Percentiles rank a stretch among this genome's conserved stretches.
Evolutionary conservation across 495 filamentous ascomycete species (phyloP).

Genomic region (Podospora pseudocomata): DNA sequence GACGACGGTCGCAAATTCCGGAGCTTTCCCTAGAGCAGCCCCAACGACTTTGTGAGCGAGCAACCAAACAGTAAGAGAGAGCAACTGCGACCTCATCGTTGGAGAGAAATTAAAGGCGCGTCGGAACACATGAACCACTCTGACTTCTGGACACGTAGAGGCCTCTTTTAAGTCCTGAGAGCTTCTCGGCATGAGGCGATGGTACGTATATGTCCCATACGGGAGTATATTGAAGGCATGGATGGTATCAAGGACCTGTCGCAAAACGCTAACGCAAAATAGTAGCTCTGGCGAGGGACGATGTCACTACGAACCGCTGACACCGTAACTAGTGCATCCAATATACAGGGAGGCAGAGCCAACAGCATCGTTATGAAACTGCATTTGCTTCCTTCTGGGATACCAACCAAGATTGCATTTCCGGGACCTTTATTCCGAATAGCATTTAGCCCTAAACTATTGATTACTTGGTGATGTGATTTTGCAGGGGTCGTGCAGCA

Average conservation of each 20-base stretch:
- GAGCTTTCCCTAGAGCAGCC: constrained; percentile 11
- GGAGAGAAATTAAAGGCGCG: not conserved
- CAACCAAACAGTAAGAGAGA: not conserved
- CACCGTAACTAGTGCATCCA: not conserved
- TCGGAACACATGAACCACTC: not conserved
- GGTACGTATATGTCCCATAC: not conserved
- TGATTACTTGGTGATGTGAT: not conserved
- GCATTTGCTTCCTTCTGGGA: not conserved
- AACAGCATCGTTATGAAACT: not conserved
- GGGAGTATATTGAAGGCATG: no score
- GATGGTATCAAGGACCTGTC: not conserved
- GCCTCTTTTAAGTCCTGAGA: not conserved
- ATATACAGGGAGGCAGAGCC: not conserved
- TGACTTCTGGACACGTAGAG: not conserved
- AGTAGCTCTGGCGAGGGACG: not conserved
- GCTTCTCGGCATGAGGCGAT: not conserved
- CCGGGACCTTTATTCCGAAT: not conserved
- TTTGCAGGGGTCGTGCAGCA: not conserved
- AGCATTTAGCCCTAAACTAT: not conserved
- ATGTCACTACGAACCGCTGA: not conserved
- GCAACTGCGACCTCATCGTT: not conserved
- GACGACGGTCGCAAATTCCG: constrained; percentile 31
- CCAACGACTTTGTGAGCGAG: not conserved
- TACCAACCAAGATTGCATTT: not conserved
- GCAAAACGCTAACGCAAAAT: not conserved